Evolutionary conservation across 257 asterid species (phyloP).

Genomic region (Solanum appendiculatum): DNA sequence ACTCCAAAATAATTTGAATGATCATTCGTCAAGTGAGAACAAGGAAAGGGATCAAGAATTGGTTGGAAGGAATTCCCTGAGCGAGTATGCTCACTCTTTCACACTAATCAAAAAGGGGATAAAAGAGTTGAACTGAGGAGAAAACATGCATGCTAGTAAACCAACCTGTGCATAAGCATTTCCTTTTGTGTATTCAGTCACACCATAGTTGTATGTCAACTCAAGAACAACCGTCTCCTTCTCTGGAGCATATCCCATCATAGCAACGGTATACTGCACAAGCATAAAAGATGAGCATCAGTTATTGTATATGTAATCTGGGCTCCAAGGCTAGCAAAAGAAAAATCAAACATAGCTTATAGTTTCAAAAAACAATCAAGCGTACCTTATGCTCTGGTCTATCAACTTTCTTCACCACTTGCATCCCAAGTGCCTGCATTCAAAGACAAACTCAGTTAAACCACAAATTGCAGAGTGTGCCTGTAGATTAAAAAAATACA

Average conservation of each 20-base stretch:
- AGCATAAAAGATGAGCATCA: not conserved
- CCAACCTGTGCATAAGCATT: conserved; percentile 96
- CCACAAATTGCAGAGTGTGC: not conserved
- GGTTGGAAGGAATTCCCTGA: too few relatives aligned
- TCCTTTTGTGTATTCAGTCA: conserved; percentile 90
- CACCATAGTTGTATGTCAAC: conserved; percentile 93
- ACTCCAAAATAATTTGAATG: too few relatives aligned
- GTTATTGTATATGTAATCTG: not conserved
- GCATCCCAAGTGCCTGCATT: conserved; percentile 87
- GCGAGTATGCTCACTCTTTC: not conserved
- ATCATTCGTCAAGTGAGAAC: not conserved
- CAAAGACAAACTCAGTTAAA: not conserved
- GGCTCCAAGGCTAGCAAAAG: not conserved
- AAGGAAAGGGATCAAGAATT: not conserved
- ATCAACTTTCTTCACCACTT: conserved; percentile 62
- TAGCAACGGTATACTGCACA: conserved; percentile 78
- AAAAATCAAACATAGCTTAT: conserved; percentile 36
- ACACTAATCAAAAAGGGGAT: not conserved
- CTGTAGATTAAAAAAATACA: not conserved
- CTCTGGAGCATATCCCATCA: conserved; percentile 96
- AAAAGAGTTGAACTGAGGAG: not conserved
- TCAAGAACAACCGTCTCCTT: conserved; percentile 72
- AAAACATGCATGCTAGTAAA: not conserved
- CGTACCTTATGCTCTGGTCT: conserved; percentile 87
- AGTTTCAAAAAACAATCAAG: not conserved